Base-by-base conservation (phyloP, 2,329 filamentous ascomycete species). In the Xylariaceae sp. region DNA sequence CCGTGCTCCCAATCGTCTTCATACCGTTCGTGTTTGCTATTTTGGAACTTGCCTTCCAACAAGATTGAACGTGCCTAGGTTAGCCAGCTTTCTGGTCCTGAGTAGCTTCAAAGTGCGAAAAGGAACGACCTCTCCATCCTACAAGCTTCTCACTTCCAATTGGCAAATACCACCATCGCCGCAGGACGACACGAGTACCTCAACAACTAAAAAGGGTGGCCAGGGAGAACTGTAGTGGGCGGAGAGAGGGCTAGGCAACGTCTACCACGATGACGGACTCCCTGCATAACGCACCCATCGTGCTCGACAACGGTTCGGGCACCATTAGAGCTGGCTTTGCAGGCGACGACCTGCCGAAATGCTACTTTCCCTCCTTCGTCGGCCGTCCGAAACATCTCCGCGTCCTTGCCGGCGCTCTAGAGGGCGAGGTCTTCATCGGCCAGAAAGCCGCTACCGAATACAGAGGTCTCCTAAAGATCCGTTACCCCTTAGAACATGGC, bases 271-370 rank as follows among this genome's bases (percentile, higher is more conserved):
- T 79, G 74, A 65, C 73, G 46, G 75, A 79, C 50, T 70, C 70
- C 41, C 80, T 97, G 40, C 92, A 96, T 73, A 98, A 98, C 74
- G 89, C 88, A 52, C 89, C 92, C 43, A 95, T 98, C 65, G 92
- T 98, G 61, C 85, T 98, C 59, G 92, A 98, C 77, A 98, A 98
- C 69, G 92, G 92, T 58, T 96, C 89, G 52, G 92, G 92, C 50
- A 98, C 92, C 4, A 97, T 98, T 61, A 81, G 94, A 62, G 92
- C 92, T 38, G 92, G 92, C 15, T 98, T 97, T 62, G 92, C 92
- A 24, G 92, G 92, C 52, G 89, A 96, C 57, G 92, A 98, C 62
- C 73, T 90, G 34, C 92, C 92, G 14, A 95, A 95, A 70, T 95
- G 88, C 71, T 94, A 85, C 70, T 98, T 98, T 61, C 92, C 92